phyloP scores from a whole-genome alignment of 192 early-diverging fungal species.

The Coemansia aciculifera region DNA sequence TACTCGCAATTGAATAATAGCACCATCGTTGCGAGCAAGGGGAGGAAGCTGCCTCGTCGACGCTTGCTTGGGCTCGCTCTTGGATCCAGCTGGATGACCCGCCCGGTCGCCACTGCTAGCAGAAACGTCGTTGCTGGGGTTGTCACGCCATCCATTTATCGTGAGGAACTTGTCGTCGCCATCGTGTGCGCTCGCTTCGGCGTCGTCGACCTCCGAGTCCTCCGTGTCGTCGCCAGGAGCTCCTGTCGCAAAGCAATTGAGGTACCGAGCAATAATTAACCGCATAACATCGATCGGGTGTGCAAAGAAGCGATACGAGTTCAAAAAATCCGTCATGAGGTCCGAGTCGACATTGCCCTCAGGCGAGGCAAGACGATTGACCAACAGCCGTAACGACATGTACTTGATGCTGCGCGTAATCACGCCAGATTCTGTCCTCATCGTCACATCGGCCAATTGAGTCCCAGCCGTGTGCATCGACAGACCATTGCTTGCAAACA shows the following conservation, averaged over 20 bases:
- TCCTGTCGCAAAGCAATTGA: conserved; percentile 53
- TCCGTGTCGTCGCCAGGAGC: conserved; percentile 16
- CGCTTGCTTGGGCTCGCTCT: conserved; percentile 10
- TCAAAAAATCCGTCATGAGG: conserved; percentile 64
- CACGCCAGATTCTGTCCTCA: conserved; percentile 46
- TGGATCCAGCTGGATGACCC: not conserved
- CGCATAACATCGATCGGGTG: conserved; percentile 65
- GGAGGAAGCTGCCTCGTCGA: conserved; percentile 20
- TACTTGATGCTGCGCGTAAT: conserved; percentile 53
- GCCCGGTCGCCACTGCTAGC: not conserved
- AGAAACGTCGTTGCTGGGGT: not conserved
- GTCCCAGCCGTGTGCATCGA: conserved; percentile 22
- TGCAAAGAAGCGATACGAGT: conserved; percentile 68
- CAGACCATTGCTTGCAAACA: conserved; percentile 14
- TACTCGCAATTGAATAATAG: conserved; percentile 71
- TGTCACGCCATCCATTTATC: conserved; percentile 49
- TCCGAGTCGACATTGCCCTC: conserved; percentile 60
- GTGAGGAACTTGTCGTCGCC: conserved; percentile 27
- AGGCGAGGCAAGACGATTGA: conserved; percentile 55
- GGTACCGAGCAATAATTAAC: conserved; percentile 62
- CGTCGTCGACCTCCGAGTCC: conserved; percentile 14
- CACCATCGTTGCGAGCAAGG: conserved; percentile 45
- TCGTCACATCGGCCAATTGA: conserved; percentile 48
- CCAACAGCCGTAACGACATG: conserved; percentile 51
- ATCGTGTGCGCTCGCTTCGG: conserved; percentile 2